Base-by-base conservation (phyloP, 257 asterid genomes). In the Fraxinus anomala region DNA sequence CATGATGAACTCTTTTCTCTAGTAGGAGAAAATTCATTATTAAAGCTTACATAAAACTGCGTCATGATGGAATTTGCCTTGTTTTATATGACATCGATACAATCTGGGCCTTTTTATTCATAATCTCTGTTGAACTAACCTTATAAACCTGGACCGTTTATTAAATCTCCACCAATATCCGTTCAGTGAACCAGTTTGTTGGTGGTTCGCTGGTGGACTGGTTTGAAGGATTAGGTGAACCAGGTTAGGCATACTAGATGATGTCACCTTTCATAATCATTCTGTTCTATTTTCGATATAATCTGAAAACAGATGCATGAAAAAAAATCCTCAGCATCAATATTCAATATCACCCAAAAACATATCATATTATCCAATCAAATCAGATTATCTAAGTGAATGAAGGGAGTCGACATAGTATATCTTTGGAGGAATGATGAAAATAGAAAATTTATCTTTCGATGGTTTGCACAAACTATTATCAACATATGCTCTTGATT, bases 11-110 rank as follows among this genome's bases (percentile, higher is more conserved):
- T 17, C 67, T 8, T 11, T n/a, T 21, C 67, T 8, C 30, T 59
- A 59, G 67, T 21, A 8, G 67, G 30, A 59, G 30, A 59, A 21
- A 59, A 21, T 59, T 3, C 77, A 30, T 63, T 9, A 19, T 28
- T 17, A 40, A 39, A 68, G 33, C 75, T 74, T 61, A 47, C 66
- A 28, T 66, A 33, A 68, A 61, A 23, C 26, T 44, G 34, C 72
- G 73, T 68, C 70, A 34, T 71, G 79, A 51, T 44, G 13, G 72
- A 47, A 30, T 56, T 7, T 23, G 31, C 34, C 44, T 51, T 76
- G 49, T 47, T 47, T 19, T 33, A 72, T 81, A 19, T 28, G 68
- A 51, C 23, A 36, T 72, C 44, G 36, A 23, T 12, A 19, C 61
- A 44, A 14, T 51, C 23, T 51, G 61, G 23, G 23, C 21, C 61